Evolutionary conservation across 129 eudicot genomes (phyloP).

Genomic region (Chrysanthemum lavandulifolium): DNA sequence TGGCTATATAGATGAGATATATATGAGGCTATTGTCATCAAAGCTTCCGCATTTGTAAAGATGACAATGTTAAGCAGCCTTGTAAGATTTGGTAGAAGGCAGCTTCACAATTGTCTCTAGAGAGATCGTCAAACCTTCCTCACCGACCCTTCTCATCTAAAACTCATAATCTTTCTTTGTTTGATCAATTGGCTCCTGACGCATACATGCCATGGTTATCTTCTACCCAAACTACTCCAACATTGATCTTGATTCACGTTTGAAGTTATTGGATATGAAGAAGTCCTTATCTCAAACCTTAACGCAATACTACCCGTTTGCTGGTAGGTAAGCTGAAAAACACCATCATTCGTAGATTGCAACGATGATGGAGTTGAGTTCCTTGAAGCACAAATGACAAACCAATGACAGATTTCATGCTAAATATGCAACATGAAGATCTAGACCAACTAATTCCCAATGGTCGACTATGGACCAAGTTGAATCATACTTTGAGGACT

Average conservation of each 20-base stretch:
- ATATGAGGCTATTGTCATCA: neutral
- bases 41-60: neutral
- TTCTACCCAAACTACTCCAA: constrained; percentile 19
- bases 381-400: constrained; percentile 15
- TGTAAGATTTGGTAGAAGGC: neutral
- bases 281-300: constrained; percentile 29
- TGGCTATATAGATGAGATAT: neutral
- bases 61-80: constrained; percentile 3
- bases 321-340: constrained; percentile 15
- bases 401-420: constrained; percentile 9
- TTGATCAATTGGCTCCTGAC: neutral
- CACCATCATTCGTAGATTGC: constrained; percentile 24
- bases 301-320: constrained; percentile 25
- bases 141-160: constrained; percentile 25
- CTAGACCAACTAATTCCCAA: constrained; percentile 19
- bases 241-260: neutral
- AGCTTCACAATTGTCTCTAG: constrained; percentile 6
- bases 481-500: neutral
- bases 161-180: constrained; percentile 6
- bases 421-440: constrained; percentile 17
- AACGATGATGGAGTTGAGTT: constrained; percentile 28
- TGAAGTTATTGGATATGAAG: neutral
- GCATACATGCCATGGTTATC: constrained; percentile 6
- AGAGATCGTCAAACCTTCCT: constrained; percentile 26
- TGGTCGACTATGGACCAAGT: constrained; percentile 15